Conservation (phyloP, 1,284 basidiomycete species). For the Puccinia novopanici region DNA sequence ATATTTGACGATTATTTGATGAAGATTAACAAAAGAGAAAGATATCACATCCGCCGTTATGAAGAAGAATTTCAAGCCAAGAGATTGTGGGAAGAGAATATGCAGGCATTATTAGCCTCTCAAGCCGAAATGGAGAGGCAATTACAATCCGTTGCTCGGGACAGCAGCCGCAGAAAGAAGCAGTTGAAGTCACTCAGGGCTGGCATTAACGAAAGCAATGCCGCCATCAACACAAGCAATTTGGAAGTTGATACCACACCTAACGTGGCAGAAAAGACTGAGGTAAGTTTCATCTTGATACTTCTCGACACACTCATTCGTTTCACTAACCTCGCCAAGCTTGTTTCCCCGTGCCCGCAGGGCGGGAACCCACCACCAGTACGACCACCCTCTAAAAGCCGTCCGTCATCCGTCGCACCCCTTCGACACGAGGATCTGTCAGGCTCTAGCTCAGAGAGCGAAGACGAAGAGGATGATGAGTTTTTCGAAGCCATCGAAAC, state of each 20-base stretch:
- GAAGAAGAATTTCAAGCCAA: conserved; percentile 72
- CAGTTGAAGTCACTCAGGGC: conserved; percentile 58
- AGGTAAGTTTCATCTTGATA: background rate
- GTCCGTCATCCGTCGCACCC: conserved; percentile 3
- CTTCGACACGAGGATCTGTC: background rate
- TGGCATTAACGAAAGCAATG: conserved; percentile 40
- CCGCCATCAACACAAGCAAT: conserved; percentile 13
- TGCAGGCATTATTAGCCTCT: conserved; percentile 80
- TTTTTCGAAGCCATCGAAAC: conserved; percentile 91
- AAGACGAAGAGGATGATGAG: conserved; percentile 89
- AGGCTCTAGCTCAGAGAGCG: conserved; percentile 61
- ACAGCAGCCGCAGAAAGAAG: conserved; percentile 62
- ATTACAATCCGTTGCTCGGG: conserved; percentile 61
- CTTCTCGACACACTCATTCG: background rate
- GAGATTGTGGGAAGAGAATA: conserved; percentile 85
- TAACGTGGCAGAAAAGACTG: too few species aligned
- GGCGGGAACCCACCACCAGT: background rate
- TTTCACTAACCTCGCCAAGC: too few species aligned
- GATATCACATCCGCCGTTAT: conserved; percentile 67
- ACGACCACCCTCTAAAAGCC: background rate
- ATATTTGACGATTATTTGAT: conserved; percentile 71
- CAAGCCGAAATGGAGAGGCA: conserved; percentile 82
- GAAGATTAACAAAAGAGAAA: conserved; percentile 79
- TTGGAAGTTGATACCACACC: background rate
- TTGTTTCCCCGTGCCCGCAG: too few species aligned